Conservation (phyloP, 2,329 filamentous ascomycete genomes). For the Boeremia lycopersici region DNA sequence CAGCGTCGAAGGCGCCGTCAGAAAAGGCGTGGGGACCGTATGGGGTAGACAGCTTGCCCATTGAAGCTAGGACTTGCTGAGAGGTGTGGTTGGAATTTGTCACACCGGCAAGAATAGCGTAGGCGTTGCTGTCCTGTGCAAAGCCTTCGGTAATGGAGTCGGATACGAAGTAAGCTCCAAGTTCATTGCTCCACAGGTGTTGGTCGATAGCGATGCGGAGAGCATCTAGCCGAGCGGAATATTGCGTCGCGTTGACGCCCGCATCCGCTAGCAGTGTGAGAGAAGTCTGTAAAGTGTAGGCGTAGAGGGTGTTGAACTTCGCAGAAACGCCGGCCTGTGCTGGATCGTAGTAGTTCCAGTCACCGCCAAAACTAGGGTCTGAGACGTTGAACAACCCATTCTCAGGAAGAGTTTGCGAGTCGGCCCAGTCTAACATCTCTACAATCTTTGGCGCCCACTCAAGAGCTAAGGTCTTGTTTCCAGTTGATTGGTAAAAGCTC, state of each 20-base stretch:
- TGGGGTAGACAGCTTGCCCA: conserved; percentile 23
- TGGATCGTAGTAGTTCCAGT: conserved; percentile 48
- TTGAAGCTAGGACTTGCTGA: conserved; percentile 7
- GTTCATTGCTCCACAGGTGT: conserved; percentile 23
- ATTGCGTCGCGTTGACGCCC: conserved; percentile 24
- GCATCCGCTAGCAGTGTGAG: conserved; percentile 25
- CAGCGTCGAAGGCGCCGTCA: neutral
- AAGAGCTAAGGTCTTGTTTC: conserved; percentile 31
- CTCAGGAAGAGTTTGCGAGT: conserved; percentile 31
- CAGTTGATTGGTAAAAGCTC: conserved; percentile 36
- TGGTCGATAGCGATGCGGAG: conserved; percentile 32
- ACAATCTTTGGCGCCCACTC: conserved; percentile 34
- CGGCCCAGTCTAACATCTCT: conserved; percentile 46
- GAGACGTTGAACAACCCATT: conserved; percentile 34
- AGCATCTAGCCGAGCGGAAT: conserved; percentile 28
- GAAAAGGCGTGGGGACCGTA: conserved; percentile 30
- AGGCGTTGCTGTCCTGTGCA: conserved; percentile 41
- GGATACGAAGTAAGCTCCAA: conserved; percentile 36
- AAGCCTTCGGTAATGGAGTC: conserved; percentile 19
- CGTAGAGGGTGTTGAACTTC: conserved; percentile 45
- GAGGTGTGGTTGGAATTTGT: conserved; percentile 12
- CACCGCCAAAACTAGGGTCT: conserved; percentile 35
- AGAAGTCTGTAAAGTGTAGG: conserved; percentile 39
- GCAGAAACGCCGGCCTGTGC: conserved; percentile 35
- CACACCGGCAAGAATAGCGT: conserved; percentile 42